Conservation (phyloP, 495 filamentous ascomycete species). For the Jackrogersella minutella region DNA sequence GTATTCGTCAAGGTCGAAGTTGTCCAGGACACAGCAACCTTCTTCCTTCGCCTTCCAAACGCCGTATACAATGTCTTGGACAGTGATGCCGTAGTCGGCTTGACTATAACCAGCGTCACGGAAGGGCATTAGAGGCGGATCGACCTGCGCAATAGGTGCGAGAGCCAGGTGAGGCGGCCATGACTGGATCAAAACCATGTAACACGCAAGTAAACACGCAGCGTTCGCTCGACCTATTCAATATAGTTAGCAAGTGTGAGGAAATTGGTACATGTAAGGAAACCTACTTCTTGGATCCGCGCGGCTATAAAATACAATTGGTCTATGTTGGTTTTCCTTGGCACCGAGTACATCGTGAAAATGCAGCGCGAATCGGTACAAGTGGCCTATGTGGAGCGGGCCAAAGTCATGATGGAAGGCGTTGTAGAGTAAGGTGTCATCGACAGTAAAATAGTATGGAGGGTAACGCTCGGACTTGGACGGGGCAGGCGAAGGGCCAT, state of each 20-base stretch:
- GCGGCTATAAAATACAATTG: constrained; percentile 93
- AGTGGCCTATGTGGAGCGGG: constrained; percentile 93
- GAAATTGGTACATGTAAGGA: background rate
- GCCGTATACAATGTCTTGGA: constrained; percentile 97
- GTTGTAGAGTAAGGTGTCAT: constrained; percentile 93
- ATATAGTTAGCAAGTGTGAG: constrained; percentile 30
- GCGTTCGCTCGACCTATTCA: constrained; percentile 84
- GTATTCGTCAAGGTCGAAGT: constrained; percentile 96
- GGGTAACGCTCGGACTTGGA: constrained; percentile 53
- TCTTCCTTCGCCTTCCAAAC: constrained; percentile 99
- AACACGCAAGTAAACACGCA: constrained; percentile 92
- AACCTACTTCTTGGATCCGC: constrained; percentile 85
- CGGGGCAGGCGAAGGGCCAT: constrained; percentile 57
- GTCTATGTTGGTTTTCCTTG: constrained; percentile 76
- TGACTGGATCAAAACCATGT: constrained; percentile 97
- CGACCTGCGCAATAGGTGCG: constrained; percentile 92
- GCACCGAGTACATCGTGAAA: constrained; percentile 95
- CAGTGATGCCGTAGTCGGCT: constrained; percentile 91
- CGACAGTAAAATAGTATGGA: constrained; percentile 95
- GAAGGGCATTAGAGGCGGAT: constrained; percentile 98
- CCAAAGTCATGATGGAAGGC: constrained; percentile 99
- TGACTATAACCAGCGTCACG: constrained; percentile 98
- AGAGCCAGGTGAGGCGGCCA: constrained; percentile 99
- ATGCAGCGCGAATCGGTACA: constrained; percentile 93
- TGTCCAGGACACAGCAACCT: constrained; percentile 81